Evolutionary conservation across 805 yeast species (phyloP).

Genomic region (Zygotorulaspora sp.): DNA sequence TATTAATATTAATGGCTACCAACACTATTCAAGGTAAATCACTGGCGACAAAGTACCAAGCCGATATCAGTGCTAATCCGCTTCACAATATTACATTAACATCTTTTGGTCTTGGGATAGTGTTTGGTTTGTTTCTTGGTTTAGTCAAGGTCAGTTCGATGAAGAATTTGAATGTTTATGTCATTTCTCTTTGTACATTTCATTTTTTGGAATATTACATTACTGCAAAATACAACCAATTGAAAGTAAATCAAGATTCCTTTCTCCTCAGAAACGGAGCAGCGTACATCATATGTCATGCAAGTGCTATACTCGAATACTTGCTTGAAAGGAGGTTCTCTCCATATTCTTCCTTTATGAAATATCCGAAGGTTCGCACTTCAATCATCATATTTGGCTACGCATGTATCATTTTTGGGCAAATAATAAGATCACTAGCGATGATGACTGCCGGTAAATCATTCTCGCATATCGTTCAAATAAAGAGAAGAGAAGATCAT

Average conservation of each 20-base stretch:
- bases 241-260: constrained; percentile 64
- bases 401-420: constrained; percentile 52
- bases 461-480: constrained; percentile 75
- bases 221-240: constrained; percentile 70
- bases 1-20: constrained; percentile 5
- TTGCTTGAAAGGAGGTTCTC: constrained; percentile 40
- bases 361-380: constrained; percentile 3
- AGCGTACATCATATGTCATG: constrained; percentile 55
- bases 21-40: constrained; percentile 1
- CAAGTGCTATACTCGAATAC: constrained; percentile 49
- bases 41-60: constrained; percentile 17
- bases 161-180: constrained; percentile 44
- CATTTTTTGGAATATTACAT: constrained; percentile 79
- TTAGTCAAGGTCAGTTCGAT: constrained; percentile 29
- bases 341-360: constrained; percentile 36
- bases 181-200: constrained; percentile 52
- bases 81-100: constrained; percentile 43
- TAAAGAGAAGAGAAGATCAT: constrained; percentile 51
- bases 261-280: constrained; percentile 61
- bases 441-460: constrained; percentile 87
- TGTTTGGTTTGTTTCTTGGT: constrained; percentile 40
- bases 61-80: constrained; percentile 40
- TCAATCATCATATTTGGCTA: constrained; percentile 41
- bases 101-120: constrained; percentile 41
- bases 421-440: constrained; percentile 61